Percentiles rank a stretch among this genome's conserved stretches.
phyloP scores from a whole-genome alignment of 805 yeast species.

The Sungouiozyma intestinalis region DNA sequence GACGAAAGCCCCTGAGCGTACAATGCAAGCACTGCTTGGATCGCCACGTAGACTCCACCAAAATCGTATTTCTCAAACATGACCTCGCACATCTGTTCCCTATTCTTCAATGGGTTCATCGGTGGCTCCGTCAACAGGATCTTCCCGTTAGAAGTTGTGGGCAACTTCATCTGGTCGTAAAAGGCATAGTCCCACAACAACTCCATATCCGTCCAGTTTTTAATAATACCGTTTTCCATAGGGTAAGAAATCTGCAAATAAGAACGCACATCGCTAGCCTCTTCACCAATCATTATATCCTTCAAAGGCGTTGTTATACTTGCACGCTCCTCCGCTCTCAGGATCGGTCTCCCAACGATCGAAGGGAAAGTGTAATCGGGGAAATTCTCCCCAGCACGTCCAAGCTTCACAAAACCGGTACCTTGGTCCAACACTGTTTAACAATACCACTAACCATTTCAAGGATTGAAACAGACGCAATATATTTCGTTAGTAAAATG shows the following conservation, averaged over 20 bases:
- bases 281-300: conserved; percentile 97
- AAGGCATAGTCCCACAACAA: conserved; percentile 97
- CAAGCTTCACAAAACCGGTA: conserved; percentile 95
- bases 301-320: conserved; percentile 54
- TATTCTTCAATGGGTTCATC: conserved; percentile 85
- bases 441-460: neutral
- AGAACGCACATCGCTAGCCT: conserved; percentile 84
- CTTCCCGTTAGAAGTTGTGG: conserved; percentile 66
- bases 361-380: conserved; percentile 97
- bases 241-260: conserved; percentile 91
- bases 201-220: conserved; percentile 98
- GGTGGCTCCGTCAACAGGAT: conserved; percentile 94
- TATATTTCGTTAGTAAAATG: no score
- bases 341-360: conserved; percentile 92
- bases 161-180: conserved; percentile 76
- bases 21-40: conserved; percentile 94
- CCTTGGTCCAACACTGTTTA: conserved; percentile 85
- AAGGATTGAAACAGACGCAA: no score
- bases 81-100: conserved; percentile 87
- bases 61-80: conserved; percentile 91
- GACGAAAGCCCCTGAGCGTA: conserved; percentile 95
- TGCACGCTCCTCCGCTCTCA: conserved; percentile 91
- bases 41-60: conserved; percentile 90
- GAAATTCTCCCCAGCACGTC: conserved; percentile 92
- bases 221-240: conserved; percentile 96